phyloP scores from a whole-genome alignment of 2,329 filamentous ascomycete genomes.

The Basipetospora chlamydospora region DNA sequence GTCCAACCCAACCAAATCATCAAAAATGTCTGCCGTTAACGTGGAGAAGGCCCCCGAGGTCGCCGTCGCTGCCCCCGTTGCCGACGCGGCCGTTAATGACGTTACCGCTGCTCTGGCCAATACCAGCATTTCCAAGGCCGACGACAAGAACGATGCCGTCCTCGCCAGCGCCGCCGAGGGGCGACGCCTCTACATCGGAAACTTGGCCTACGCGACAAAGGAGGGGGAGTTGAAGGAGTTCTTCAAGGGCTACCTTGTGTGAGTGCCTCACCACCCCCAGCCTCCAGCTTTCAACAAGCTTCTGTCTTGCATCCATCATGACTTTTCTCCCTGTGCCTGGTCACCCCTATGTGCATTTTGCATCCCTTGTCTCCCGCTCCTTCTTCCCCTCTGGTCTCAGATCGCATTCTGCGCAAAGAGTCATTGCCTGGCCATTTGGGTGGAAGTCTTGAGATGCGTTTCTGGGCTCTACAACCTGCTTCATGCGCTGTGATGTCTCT shows the following conservation, averaged over 20 bases:
- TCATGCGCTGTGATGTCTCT: too few relatives aligned
- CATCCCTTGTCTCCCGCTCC: too few relatives aligned
- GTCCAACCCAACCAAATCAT: slow-evolving; percentile 13
- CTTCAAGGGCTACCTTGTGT: slow-evolving; percentile 99
- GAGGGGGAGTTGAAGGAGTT: slow-evolving; percentile 99
- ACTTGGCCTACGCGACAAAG: slow-evolving; percentile 99
- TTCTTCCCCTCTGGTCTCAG: too few relatives aligned
- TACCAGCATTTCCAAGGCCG: slow-evolving; percentile 44
- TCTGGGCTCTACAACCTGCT: too few relatives aligned
- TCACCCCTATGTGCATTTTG: too few relatives aligned
- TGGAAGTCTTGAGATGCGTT: too few relatives aligned
- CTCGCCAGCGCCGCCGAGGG: slow-evolving; percentile 96
- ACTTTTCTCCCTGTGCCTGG: neutral
- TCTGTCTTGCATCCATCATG: neutral
- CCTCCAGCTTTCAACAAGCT: too few relatives aligned
- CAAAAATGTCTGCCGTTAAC: slow-evolving; percentile 64
- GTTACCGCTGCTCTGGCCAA: slow-evolving; percentile 61
- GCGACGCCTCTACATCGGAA: slow-evolving; percentile 98
- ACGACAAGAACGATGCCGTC: slow-evolving; percentile 63
- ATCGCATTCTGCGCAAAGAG: too few relatives aligned
- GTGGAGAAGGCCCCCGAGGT: slow-evolving; percentile 50
- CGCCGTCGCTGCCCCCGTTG: slow-evolving; percentile 64
- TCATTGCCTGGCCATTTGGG: too few relatives aligned
- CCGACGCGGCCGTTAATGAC: slow-evolving; percentile 57
- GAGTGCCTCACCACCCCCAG: slow-evolving; percentile 35